Evolutionary conservation across 2,329 filamentous ascomycete species (phyloP), one percentile per base, ranked within the genome.

Genomic region (Trichoderma sp.): DNA sequence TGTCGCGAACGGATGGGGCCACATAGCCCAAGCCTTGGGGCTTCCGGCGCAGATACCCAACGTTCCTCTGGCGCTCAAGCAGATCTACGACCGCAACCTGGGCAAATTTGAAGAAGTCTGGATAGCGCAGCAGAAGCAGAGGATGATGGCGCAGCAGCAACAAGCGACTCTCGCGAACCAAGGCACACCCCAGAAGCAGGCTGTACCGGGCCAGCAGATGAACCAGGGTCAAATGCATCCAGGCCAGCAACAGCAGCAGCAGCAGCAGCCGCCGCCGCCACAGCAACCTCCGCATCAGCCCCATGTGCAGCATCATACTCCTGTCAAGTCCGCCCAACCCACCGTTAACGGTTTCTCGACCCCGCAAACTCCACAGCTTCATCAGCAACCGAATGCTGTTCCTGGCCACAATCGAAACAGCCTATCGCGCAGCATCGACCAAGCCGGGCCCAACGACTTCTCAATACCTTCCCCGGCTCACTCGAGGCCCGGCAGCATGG

Each of bases 61-160:
- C 10, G 92, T 91, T 0, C 82, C 87, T 2, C 83, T 85, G 65
- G 88, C 95, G 69, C 76, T 97, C 70, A 87, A 88, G 70, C 82
- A 84, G 30, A 83, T 91, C 7, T 96, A 95, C 75, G 89, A 93
- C 71, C 83, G 85, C 43, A 93, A 93, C 69, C 78, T 97, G 6
- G 79, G 85, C 28, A 85, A 88, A 39, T 97, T 96, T 69, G 93
- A 97, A 74, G 85, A 88, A 66, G 85, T 84, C 2, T 90, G 85
- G 80, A 73, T 83, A 43, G 79, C 82, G 41, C 84, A 85, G 70
- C 85, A 86, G 67, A 81, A 81, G 68, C 81, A 80, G 28, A 79
- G 81, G 50, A 81, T 82, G 70, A 81, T 84, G 73, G 78, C 82
- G 60, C 83, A 86, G 67, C 70, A 72, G 5, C 34, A 39, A 6